Evolutionary conservation across 192 early-diverging fungal species (phyloP), one percentile per base, ranked within the genome.

Genomic region (Entomortierella lignicola): DNA sequence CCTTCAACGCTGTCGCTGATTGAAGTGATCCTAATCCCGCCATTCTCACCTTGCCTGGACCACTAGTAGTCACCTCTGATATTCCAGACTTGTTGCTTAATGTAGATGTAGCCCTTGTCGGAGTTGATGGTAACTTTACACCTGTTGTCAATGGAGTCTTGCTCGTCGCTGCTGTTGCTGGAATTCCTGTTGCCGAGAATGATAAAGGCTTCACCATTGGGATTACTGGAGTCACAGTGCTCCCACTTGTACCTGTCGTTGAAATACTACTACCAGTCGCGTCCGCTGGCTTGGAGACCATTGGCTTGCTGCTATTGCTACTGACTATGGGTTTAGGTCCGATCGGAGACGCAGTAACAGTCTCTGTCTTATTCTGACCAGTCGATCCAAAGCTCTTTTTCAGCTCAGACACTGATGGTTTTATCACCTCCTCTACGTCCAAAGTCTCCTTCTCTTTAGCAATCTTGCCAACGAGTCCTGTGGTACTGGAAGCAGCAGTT

Each of bases 351-450:
- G 18, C 26, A n/a, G n/a, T n/a, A n/a, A 34, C 20, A 27, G 64
- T 8, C 1, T 26, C 17, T 20, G 61, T 8, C 32, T 51, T 39
- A 55, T 51, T 58, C 43, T 26, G 56, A 2, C 55, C 29, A 26
- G 50, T 21, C 20, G 58, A 30, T 2, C 52, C 55, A 39, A 57
- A 72, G 31, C 42, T 39, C 50, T 72, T 72, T 30, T 72, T 72
- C 43, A 72, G 32, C 34, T 72, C 44, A 6, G 70, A 72, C 18
- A 72, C 70, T 21, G 70, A 72, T 18, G 47, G 23, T 31, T 29
- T 17, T 6, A n/a, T 17, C 21, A 23, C 20, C 13, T 50, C 39
- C 31, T 39, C 48, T 12, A 29, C 63, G 1, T 29, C 53, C 18
- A 2, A 29, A 41, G 37, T 30, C 4, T 53, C 57, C 39, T 39